Conservation (phyloP, 306 rosid species). For the Quercus agrifolia region DNA sequence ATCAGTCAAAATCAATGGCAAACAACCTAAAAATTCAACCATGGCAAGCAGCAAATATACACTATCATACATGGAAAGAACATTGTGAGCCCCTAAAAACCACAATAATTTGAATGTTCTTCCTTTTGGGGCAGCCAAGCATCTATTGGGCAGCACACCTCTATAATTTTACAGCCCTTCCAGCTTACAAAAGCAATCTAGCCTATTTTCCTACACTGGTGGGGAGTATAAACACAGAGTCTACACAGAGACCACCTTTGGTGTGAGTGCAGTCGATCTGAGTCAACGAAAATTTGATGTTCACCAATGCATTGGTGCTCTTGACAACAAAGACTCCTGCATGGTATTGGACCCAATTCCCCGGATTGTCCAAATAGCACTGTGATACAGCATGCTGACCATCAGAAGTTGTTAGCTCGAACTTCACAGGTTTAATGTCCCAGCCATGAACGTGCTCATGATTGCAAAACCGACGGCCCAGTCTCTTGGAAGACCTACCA, state of each 20-base stretch:
- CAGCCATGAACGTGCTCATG: slow-evolving; percentile 74
- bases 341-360: slow-evolving; percentile 65
- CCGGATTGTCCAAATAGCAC: slow-evolving; percentile 61
- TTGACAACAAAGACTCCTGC: slow-evolving; percentile 68
- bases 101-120: neutral
- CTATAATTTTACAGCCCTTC: slow-evolving; percentile 19
- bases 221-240: slow-evolving; percentile 60
- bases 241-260: slow-evolving; percentile 89
- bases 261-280: slow-evolving; percentile 95
- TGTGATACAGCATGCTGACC: slow-evolving; percentile 56
- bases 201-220: slow-evolving; percentile 26
- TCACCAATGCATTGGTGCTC: slow-evolving; percentile 43
- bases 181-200: slow-evolving; percentile 31
- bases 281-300: slow-evolving; percentile 63
- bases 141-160: neutral
- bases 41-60: neutral
- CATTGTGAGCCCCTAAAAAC: neutral
- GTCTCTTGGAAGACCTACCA: slow-evolving; percentile 61
- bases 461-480: slow-evolving; percentile 69
- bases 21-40: neutral
- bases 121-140: neutral
- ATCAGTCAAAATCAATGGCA: neutral
- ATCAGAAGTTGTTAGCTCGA: slow-evolving; percentile 66
- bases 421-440: slow-evolving; percentile 71
- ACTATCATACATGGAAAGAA: neutral